Percentiles rank a stretch among this genome's conserved stretches.
These are phyloP conservation scores for Thelonectria rubi DNA, from an alignment of 2,329 filamentous ascomycete genomes.

Conservation along the genomic window DNA sequence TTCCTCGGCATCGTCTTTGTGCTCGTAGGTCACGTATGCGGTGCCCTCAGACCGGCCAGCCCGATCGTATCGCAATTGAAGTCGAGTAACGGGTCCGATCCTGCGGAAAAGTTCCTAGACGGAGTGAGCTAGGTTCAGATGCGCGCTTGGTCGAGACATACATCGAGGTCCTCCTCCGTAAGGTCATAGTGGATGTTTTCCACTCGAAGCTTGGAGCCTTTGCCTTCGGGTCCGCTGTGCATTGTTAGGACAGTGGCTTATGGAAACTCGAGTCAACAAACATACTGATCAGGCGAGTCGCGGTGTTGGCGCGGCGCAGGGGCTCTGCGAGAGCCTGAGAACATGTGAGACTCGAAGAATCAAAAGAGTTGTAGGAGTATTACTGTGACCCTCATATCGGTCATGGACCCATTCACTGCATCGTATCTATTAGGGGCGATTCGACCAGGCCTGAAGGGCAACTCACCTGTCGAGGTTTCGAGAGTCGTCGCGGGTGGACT, in stretches of 20 bases:
- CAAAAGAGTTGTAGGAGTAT: slow-evolving; percentile 28
- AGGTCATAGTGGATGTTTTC: slow-evolving; percentile 95
- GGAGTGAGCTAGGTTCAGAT: slow-evolving; percentile 38
- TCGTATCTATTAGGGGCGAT: slow-evolving; percentile 24
- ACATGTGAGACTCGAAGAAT: slow-evolving; percentile 35
- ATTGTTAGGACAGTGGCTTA: slow-evolving; percentile 31
- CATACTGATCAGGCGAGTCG: slow-evolving; percentile 54
- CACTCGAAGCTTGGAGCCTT: slow-evolving; percentile 78
- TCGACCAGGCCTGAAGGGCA: neutral
- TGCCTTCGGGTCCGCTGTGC: slow-evolving; percentile 61
- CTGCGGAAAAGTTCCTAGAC: slow-evolving; percentile 78
- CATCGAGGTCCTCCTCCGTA: slow-evolving; percentile 82
- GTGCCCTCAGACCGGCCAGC: slow-evolving; percentile 87
- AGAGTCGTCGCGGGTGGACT: slow-evolving; percentile 70
- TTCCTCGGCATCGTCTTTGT: slow-evolving; percentile 72
- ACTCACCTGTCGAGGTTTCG: slow-evolving; percentile 77
- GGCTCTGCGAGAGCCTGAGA: slow-evolving; percentile 51
- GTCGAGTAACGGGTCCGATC: slow-evolving; percentile 75
- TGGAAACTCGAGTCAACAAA: slow-evolving; percentile 5
- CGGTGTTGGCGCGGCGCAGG: slow-evolving; percentile 55
- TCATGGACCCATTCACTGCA: slow-evolving; percentile 92
- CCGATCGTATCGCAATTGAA: slow-evolving; percentile 84
- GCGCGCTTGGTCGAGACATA: slow-evolving; percentile 49
- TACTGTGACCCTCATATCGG: slow-evolving; percentile 81
- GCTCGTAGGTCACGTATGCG: slow-evolving; percentile 84